Percentiles rank a stretch among this genome's conserved stretches.
Conservation (phyloP, 2,329 filamentous ascomycete genomes). For the Rhynchosporium agropyri region DNA sequence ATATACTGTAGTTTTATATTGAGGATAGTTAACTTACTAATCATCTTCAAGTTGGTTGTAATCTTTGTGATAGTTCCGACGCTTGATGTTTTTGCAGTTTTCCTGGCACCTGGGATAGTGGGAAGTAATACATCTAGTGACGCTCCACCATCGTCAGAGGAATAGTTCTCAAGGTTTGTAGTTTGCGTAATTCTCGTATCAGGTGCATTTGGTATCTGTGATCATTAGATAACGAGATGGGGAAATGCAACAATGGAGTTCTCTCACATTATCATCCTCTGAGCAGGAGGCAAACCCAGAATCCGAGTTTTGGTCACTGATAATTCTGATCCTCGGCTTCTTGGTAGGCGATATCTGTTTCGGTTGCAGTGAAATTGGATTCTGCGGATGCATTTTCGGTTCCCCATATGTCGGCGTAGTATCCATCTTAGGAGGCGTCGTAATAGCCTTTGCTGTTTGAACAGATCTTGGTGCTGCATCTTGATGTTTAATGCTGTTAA, state of each 20-base stretch:
- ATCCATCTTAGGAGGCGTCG: constrained; percentile 14
- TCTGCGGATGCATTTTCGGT: constrained; percentile 2
- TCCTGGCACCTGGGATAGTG: constrained; percentile 16
- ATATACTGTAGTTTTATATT: neutral
- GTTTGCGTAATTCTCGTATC: neutral
- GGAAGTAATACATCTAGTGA: constrained; percentile 16
- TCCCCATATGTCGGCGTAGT: constrained; percentile 1
- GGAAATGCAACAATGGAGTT: constrained; percentile 7
- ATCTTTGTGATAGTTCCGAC: constrained; percentile 10
- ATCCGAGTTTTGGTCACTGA: constrained; percentile 20
- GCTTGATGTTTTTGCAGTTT: constrained; percentile 10
- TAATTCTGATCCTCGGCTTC: constrained; percentile 13
- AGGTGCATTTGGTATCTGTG: constrained; percentile 8
- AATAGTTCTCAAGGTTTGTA: constrained; percentile 14
- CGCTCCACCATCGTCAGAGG: constrained; percentile 23
- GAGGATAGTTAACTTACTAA: constrained; percentile 17
- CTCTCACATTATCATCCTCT: constrained; percentile 22
- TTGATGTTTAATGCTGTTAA: constrained; percentile 23
- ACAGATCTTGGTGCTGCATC: constrained; percentile 18
- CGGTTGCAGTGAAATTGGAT: constrained; percentile 13
- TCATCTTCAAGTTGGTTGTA: constrained; percentile 21
- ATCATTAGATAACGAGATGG: constrained; percentile 4
- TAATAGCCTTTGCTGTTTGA: constrained; percentile 8
- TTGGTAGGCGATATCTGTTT: constrained; percentile 12
- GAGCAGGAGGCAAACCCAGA: constrained; percentile 22